Evolutionary conservation across 2,329 filamentous ascomycete species (phyloP).

Genomic region (Tolypocladium pustulatum): DNA sequence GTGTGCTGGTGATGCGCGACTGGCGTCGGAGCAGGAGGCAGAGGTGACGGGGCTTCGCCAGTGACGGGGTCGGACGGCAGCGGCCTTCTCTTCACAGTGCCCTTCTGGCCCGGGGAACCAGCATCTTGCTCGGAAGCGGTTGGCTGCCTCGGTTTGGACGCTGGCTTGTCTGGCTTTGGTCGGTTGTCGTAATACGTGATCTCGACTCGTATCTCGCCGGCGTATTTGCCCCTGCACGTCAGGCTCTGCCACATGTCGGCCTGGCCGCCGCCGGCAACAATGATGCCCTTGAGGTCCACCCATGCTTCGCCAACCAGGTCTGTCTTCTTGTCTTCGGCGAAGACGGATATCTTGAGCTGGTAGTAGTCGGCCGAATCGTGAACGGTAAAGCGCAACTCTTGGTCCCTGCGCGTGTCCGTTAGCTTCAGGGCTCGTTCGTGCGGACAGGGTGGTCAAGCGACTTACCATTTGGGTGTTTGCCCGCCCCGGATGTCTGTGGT

Average conservation of each 20-base stretch:
- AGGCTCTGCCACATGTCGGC: conserved; percentile 86
- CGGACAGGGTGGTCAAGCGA: background rate
- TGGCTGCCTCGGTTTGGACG: conserved; percentile 40
- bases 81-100: conserved; percentile 70
- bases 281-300: conserved; percentile 71
- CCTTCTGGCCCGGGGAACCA: conserved; percentile 30
- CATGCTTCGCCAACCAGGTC: conserved; percentile 93
- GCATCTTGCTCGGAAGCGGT: conserved; percentile 24
- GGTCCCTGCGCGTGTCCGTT: conserved; percentile 56
- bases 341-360: conserved; percentile 88
- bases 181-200: conserved; percentile 92
- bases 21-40: conserved; percentile 13
- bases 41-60: conserved; percentile 31
- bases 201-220: conserved; percentile 88
- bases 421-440: background rate
- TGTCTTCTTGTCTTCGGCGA: conserved; percentile 97
- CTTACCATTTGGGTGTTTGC: conserved; percentile 88
- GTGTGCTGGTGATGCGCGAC: conserved; percentile 32
- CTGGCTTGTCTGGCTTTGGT: conserved; percentile 65
- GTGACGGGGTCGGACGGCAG: conserved; percentile 69
- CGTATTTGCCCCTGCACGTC: conserved; percentile 86
- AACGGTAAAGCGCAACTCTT: conserved; percentile 90
- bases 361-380: conserved; percentile 96
- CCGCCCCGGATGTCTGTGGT: conserved; percentile 87
- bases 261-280: conserved; percentile 82